phyloP scores from a whole-genome alignment of 345 rosid genomes.

The Conringia planisiliqua region DNA sequence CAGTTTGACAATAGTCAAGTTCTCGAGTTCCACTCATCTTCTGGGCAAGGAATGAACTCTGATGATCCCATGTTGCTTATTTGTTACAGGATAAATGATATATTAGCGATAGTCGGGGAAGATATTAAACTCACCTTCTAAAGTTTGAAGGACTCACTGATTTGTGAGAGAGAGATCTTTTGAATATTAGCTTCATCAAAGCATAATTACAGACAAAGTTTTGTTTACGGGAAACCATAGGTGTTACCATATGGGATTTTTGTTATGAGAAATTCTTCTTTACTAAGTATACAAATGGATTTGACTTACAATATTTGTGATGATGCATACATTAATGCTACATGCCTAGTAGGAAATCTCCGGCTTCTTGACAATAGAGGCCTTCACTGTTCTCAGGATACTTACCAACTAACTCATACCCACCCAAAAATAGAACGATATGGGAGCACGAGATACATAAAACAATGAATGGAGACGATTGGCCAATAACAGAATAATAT shows the following conservation, averaged over 20 bases:
- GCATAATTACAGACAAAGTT: neutral
- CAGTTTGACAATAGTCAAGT: neutral
- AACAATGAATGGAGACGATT: conserved; percentile 14
- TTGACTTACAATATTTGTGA: conserved; percentile 18
- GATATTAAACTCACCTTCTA: conserved; percentile 53
- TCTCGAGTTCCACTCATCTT: neutral
- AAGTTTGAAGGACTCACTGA: neutral
- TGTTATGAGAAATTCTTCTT: conserved; percentile 16
- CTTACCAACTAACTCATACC: conserved; percentile 21
- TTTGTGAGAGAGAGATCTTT: neutral
- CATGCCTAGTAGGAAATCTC: conserved; percentile 21
- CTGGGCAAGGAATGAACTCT: conserved; percentile 1
- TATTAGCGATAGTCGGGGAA: conserved; percentile 57
- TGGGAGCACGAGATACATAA: neutral
- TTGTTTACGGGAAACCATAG: neutral
- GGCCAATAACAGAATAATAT: conserved; percentile 28
- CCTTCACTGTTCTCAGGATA: conserved; percentile 14
- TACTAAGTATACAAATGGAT: conserved; percentile 24
- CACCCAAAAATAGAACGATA: conserved; percentile 20
- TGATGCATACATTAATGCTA: conserved; percentile 16
- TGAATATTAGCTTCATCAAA: neutral
- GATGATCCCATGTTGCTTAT: neutral
- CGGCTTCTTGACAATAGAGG: conserved; percentile 10
- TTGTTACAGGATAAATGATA: conserved; percentile 59
- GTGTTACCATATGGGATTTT: neutral